Percentiles rank a stretch among this genome's conserved stretches.
Conservation (phyloP, 306 rosid genomes). For the Vigna hirtella region DNA sequence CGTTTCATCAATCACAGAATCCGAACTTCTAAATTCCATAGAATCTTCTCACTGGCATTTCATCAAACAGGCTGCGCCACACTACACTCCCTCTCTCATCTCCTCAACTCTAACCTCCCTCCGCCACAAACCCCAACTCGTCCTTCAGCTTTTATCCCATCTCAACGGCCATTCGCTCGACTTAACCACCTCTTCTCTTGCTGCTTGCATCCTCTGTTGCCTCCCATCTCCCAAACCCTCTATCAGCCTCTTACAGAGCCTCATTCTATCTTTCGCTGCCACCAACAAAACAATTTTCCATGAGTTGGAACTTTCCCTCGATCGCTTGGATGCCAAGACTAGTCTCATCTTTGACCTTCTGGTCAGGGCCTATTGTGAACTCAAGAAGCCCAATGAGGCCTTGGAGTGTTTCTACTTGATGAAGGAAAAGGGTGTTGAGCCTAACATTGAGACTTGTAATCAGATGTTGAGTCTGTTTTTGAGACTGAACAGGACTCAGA, state of each 20-base stretch:
- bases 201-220: constrained; percentile 61
- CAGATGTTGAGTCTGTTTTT: constrained; percentile 62
- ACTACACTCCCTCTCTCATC: constrained; percentile 57
- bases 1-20: constrained; percentile 45
- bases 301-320: constrained; percentile 47
- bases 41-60: constrained; percentile 87
- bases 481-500: constrained; percentile 59
- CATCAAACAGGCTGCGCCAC: constrained; percentile 64
- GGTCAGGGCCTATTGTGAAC: constrained; percentile 64
- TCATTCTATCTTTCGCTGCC: constrained; percentile 43
- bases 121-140: constrained; percentile 56
- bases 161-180: constrained; percentile 51
- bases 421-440: constrained; percentile 56
- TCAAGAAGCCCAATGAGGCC: constrained; percentile 62
- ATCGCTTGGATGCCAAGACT: constrained; percentile 45
- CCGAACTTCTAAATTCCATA: constrained; percentile 48
- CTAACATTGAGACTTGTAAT: constrained; percentile 70
- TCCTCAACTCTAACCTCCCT: constrained; percentile 59
- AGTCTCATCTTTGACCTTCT: constrained; percentile 56
- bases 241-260: constrained; percentile 50
- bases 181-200: constrained; percentile 56
- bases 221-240: constrained; percentile 68
- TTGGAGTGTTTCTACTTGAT: constrained; percentile 68
- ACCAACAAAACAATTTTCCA: constrained; percentile 48
- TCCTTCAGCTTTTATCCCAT: constrained; percentile 54